Conservation (phyloP, 345 rosid species). For the Lenwebbia sp. region DNA sequence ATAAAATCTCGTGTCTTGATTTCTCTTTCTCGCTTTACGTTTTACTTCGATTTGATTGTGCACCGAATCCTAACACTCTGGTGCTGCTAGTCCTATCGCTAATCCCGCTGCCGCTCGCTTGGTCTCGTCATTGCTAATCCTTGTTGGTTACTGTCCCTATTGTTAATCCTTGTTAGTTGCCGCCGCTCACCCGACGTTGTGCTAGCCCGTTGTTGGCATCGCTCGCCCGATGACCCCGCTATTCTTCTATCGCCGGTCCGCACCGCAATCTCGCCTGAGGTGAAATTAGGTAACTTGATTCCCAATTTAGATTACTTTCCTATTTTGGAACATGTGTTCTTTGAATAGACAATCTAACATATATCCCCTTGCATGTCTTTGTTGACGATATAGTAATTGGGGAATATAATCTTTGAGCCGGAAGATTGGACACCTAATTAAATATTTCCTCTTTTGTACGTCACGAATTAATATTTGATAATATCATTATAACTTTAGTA, state of each 20-base stretch:
- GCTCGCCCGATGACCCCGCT: too few species aligned
- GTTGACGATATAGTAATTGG: neutral
- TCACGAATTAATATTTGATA: neutral
- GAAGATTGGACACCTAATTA: neutral
- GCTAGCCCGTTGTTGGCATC: too few species aligned
- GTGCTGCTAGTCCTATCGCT: too few species aligned
- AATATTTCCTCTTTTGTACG: neutral
- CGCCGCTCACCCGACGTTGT: too few species aligned
- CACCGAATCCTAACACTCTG: too few species aligned
- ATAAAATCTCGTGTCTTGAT: too few species aligned
- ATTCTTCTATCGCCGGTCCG: neutral
- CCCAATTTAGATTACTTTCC: neutral
- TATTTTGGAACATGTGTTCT: neutral
- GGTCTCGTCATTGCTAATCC: too few species aligned
- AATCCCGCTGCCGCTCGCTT: too few species aligned
- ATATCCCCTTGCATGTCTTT: neutral
- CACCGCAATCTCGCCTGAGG: neutral
- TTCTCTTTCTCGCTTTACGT: too few species aligned
- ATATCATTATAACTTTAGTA: neutral
- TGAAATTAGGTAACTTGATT: neutral
- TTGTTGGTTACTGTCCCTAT: too few species aligned
- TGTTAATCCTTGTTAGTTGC: too few species aligned
- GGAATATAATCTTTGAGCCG: neutral
- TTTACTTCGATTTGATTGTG: too few species aligned
- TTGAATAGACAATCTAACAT: neutral